Base-by-base conservation (phyloP, 202 grass and related monocot species). In the Saccharum hybrid region DNA sequence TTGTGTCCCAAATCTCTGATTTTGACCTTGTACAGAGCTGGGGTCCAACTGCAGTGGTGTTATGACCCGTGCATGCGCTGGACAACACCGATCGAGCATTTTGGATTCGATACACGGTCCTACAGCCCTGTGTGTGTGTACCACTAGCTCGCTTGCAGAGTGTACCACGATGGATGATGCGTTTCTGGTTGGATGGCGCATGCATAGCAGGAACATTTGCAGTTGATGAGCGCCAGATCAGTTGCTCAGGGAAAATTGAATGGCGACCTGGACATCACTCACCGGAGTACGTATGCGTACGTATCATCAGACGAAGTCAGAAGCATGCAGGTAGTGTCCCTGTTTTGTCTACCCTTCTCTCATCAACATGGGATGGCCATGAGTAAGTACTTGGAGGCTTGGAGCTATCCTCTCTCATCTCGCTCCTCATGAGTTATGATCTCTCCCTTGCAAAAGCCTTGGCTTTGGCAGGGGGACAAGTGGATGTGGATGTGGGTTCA, bases 221-320 rank as follows among this genome's bases (percentile, higher is more conserved):
- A 42, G 62, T 46, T 76, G 22, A 66, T 6, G 73, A 56, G 65
- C 66, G 56, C 33, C 15, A 56, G 48, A 51, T 51, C 12, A 37
- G 56, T 10, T 60, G 19, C 54, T 7, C 23, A 67, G 9, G 34
- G 15, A 40, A 52, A 45, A 26, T 46, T 71, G 19, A 70, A 51
- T 23, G 63, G 69, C 23, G 22, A 22, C 69, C 39, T 85, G 40
- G 38, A 40, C 15, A 40, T 79, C 75, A 65, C 83, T 16, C 54
- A 7, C 39, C 34, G 15, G 51, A 4, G 56, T 57, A 21, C 19
- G 19, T 57, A 21, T 57, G 8, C 18, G 51, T 19, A 56, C 18
- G 52, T n/a, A n/a, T 49, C 7, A 0, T 57, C 54, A 21, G 54
- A 57, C 19, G 54, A 21, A n/a, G 54, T 21, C n/a, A n/a, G 43